phyloP scores from a whole-genome alignment of 2,329 filamentous ascomycete species.

The Biscogniauxia mediterranea region DNA sequence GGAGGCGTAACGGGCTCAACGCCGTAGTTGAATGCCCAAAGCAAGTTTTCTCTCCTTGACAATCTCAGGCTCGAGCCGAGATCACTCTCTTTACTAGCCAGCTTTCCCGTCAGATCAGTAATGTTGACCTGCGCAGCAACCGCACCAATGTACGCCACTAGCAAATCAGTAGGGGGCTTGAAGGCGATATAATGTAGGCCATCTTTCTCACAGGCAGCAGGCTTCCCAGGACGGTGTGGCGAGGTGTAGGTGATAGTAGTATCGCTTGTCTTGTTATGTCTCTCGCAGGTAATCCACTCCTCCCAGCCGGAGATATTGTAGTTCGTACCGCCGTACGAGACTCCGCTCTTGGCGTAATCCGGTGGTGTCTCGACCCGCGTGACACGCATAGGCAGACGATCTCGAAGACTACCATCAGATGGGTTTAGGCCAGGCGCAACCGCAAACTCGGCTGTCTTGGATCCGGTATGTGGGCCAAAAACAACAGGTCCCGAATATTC shows the following conservation, averaged over 20 bases:
- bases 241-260: constrained; percentile 19
- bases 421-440: constrained; percentile 21
- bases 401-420: constrained; percentile 13
- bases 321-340: constrained; percentile 14
- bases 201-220: constrained; percentile 16
- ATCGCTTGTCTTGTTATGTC: constrained; percentile 15
- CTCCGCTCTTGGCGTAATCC: constrained; percentile 17
- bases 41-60: constrained; percentile 14
- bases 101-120: constrained; percentile 14
- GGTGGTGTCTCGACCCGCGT: constrained; percentile 25
- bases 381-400: constrained; percentile 22
- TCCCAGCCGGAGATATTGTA: constrained; percentile 22
- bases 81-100: constrained; percentile 15
- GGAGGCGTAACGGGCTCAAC: constrained; percentile 2
- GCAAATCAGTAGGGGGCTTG: constrained; percentile 22
- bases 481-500: constrained; percentile 16
- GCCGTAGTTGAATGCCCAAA: constrained; percentile 25
- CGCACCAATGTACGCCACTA: constrained; percentile 21
- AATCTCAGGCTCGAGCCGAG: constrained; percentile 18
- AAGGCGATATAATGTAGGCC: constrained; percentile 22
- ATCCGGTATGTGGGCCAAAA: constrained; percentile 22
- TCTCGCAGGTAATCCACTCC: constrained; percentile 20
- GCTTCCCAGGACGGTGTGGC: constrained; percentile 18
- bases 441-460: constrained; percentile 17
- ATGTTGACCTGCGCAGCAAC: constrained; percentile 16